Percentiles rank a stretch among this genome's conserved stretches.
Evolutionary conservation across 2,329 filamentous ascomycete species (phyloP).

Genomic region (Pseudocercospora macadamiae): DNA sequence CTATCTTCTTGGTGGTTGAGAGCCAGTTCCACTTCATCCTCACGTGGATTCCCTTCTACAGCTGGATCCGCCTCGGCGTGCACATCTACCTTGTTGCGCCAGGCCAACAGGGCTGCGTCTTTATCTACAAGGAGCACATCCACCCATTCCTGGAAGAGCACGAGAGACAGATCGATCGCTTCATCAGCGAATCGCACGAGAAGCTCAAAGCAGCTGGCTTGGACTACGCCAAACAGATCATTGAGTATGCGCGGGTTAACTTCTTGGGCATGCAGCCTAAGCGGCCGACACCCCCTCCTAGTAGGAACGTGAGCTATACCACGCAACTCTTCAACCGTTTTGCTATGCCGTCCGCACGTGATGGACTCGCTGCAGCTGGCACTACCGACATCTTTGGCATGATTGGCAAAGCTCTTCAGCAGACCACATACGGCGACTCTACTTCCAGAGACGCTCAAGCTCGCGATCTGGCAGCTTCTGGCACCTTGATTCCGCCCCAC

Average conservation of each 20-base stretch:
- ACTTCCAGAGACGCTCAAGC: conserved; percentile 46
- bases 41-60: conserved; percentile 90
- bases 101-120: conserved; percentile 88
- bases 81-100: conserved; percentile 96
- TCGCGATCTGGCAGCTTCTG: conserved; percentile 59
- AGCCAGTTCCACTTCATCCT: conserved; percentile 87
- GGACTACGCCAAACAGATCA: conserved; percentile 52
- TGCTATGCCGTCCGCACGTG: conserved; percentile 73
- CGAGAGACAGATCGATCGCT: conserved; percentile 84
- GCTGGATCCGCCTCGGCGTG: conserved; percentile 83
- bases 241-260: conserved; percentile 68
- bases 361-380: conserved; percentile 49
- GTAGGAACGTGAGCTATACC: conserved; percentile 64
- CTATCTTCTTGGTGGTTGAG: conserved; percentile 78
- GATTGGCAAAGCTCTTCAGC: conserved; percentile 72
- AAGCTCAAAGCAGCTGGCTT: conserved; percentile 76
- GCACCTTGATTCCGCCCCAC: conserved; percentile 70
- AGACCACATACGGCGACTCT: conserved; percentile 39
- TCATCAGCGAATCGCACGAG: conserved; percentile 81
- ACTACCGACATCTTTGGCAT: conserved; percentile 74
- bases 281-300: conserved; percentile 52
- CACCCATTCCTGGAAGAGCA: conserved; percentile 88
- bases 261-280: conserved; percentile 75
- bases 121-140: conserved; percentile 81
- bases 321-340: conserved; percentile 84